Conservation (phyloP, 2,329 filamentous ascomycete species). For the Beauveria sp. region DNA sequence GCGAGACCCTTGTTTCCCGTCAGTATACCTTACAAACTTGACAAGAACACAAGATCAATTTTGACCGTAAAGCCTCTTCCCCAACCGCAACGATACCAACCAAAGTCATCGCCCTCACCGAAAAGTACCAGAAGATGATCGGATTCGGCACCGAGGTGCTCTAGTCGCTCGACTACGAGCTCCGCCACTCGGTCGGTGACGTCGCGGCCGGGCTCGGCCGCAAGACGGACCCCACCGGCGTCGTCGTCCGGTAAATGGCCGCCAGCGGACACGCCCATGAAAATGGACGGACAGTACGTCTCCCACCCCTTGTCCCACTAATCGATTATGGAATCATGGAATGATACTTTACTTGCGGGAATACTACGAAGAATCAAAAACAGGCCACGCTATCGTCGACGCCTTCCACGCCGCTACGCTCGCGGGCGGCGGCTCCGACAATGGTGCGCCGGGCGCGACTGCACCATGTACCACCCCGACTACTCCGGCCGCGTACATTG, state of each 20-base stretch:
- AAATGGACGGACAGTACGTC: constrained; percentile 20
- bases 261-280: constrained; percentile 4
- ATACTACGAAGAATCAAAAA: background rate
- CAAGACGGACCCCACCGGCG: constrained; percentile 11
- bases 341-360: too few relatives aligned
- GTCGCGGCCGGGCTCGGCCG: constrained; percentile 25
- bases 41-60: background rate
- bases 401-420: constrained; percentile 35
- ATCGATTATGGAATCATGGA: too few relatives aligned
- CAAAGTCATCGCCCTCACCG: too few relatives aligned
- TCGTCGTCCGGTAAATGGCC: constrained; percentile 8
- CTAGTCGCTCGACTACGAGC: constrained; percentile 28
- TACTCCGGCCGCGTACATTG: constrained; percentile 46
- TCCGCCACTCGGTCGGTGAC: constrained; percentile 20
- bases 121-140: constrained; percentile 21
- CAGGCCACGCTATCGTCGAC: constrained; percentile 32
- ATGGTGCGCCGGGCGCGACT: constrained; percentile 37
- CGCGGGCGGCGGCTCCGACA: constrained; percentile 37
- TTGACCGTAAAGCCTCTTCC: background rate
- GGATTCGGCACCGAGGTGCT: constrained; percentile 28
- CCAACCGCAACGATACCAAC: background rate
- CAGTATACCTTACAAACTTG: background rate
- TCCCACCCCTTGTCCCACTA: too few relatives aligned
- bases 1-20: background rate
- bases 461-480: constrained; percentile 33